Base-by-base conservation (phyloP, 1,284 basidiomycete genomes). In the Apiotrichum porosum region DNA sequence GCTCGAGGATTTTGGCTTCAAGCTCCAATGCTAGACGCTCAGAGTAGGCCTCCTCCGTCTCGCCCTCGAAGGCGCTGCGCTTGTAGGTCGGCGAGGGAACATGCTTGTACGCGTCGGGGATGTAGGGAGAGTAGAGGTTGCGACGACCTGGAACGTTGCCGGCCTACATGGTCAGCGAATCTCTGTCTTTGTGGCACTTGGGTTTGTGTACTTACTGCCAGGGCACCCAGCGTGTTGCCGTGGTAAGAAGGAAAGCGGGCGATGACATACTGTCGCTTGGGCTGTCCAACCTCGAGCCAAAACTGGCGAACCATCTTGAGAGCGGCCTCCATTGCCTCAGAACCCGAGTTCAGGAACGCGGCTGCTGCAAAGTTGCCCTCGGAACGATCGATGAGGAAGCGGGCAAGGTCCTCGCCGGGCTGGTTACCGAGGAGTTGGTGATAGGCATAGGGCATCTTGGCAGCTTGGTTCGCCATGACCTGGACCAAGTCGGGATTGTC, bases 191-290 rank as follows among this genome's bases (percentile, higher is more conserved):
- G 4, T n/a, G n/a, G n/a, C 30, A 3, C 30, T 12, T 8, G 10
- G 23, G 23, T 26, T 26, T 13, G 6, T 8, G 9, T 2, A 49
- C 59, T 56, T 26, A 74, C 6, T 3, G 53, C 58, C 3, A 67
- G 49, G 2, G 57, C 62, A 3, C 78, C 78, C 28, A 90, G 62
- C 1, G 86, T 87, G 67, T 91, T 92, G 2, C 89, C 89, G 66
- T 92, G 89, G 74, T 83, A 92, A 5, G 84, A 86, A 13, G 87
- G 74, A 38, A 83, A 69, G 17, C 88, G 80, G n/a, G 80, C 85
- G 58, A 93, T 89, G 63, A 86, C 88, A 58, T 88, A 84, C 48
- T 63, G 81, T 44, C 88, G 80, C 60, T 83, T 72, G 0, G 79
- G 76, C 68, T 90, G 83, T 3, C 81, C 81, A 0, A 75, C 80